Base-by-base conservation (phyloP, 768 basidiomycete species). In the Hericium rajendrae region DNA sequence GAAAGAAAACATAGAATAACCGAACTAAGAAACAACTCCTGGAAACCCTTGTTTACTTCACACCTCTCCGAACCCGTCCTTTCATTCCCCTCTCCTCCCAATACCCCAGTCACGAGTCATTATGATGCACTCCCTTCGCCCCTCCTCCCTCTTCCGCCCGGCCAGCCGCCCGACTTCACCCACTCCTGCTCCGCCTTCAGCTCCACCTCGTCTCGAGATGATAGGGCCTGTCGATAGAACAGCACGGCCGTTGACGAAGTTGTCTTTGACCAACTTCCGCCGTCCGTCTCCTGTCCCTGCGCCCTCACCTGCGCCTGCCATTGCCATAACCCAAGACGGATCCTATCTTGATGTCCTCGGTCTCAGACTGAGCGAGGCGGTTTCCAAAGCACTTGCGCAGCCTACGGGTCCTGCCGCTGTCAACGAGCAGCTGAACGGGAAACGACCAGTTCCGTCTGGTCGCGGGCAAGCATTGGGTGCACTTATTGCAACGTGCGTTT, bases 341-440 rank as follows among this genome's bases (percentile, higher is more conserved):
- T 87, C 87, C 12, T 91, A 90, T 70, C 75, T 91, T 54, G 85
- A 90, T 67, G 80, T 83, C 57, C 79, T 91, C 48, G 78, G 84
- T 62, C 74, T 90, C 56, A 89, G 86, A 66, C 74, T 92, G 48
- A 89, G 85, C 65, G 90, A 92, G 69, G 88, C 86, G 0, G 86
- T 89, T 13, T 86, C 87, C 55, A 88, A 80, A 70, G 84, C 88
- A 3, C 74, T 91, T 52, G 75, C 79, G 20, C 85, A 85, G 62
- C 85, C 88, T 13, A 65, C 75, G 2, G 82, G 83, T 26, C 74
- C 83, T 20, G 76, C 77, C 16, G 62, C 70, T 50, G 68, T 75
- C 11, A 70, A 68, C 56, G 88, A 89, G 59, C 68, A 76, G 41
- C 68, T 88, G n/a, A 72, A 72, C 48, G 88, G 88, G 26, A 86